Percentiles rank a stretch among this genome's conserved stretches.
Conservation (phyloP, 768 basidiomycete species). For the Mycena pura region DNA sequence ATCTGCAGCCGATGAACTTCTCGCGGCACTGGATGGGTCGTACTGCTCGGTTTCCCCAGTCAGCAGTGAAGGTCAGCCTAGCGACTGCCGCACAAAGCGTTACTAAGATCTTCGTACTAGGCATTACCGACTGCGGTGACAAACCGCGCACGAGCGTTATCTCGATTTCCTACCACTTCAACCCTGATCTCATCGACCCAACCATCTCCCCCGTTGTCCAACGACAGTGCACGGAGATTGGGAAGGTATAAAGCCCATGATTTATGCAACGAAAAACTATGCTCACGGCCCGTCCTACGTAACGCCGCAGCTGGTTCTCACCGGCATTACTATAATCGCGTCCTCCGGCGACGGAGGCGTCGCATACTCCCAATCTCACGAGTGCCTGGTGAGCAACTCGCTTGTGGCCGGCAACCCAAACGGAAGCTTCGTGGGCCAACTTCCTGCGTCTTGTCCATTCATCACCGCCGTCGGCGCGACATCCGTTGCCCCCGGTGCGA, state of each 20-base stretch:
- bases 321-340: constrained; percentile 11
- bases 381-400: constrained; percentile 1
- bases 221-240: constrained; percentile 15
- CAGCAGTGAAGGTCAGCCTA: constrained; percentile 2
- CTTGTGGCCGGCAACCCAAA: constrained; percentile 6
- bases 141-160: constrained; percentile 16
- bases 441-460: constrained; percentile 16
- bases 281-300: background rate
- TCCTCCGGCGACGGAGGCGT: constrained; percentile 20
- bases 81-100: background rate
- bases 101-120: background rate
- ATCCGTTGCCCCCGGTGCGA: constrained; percentile 9
- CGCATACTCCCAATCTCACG: constrained; percentile 10
- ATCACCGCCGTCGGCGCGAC: constrained; percentile 15
- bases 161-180: constrained; percentile 18
- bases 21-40: constrained; percentile 15
- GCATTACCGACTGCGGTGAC: constrained; percentile 18
- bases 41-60: constrained; percentile 13
- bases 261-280: background rate
- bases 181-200: constrained; percentile 18
- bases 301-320: constrained; percentile 5
- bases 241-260: constrained; percentile 3
- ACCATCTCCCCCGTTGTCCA: constrained; percentile 16
- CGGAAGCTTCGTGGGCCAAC: constrained; percentile 14
- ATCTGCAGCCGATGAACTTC: constrained; percentile 11